Evolutionary conservation across 23 red algal species (phyloP).

Genomic region (Gracilaria domingensis): DNA sequence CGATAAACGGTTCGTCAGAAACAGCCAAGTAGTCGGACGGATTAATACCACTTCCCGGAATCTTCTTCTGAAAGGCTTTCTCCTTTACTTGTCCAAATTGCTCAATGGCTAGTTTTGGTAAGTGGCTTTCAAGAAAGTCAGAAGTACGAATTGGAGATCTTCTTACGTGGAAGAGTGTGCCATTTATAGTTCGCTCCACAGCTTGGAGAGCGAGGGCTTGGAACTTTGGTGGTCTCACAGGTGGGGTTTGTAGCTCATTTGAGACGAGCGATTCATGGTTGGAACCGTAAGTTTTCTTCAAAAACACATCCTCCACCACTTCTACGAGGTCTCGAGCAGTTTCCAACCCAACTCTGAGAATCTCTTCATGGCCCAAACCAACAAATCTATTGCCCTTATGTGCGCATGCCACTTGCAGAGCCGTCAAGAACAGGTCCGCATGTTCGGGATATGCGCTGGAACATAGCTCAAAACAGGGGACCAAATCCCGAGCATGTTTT

Average conservation of each 20-base stretch:
- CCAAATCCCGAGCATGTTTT: constrained; percentile 53
- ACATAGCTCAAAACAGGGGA: constrained; percentile 41
- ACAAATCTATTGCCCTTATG: constrained; percentile 33
- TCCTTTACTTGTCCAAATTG: neutral
- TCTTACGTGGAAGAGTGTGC: neutral
- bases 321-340: constrained; percentile 41
- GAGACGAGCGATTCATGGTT: neutral
- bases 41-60: neutral
- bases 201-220: neutral
- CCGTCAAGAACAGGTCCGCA: neutral
- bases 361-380: neutral
- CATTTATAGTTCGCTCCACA: neutral
- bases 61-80: neutral
- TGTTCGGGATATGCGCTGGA: constrained; percentile 33
- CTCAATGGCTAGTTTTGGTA: neutral
- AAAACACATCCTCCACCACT: constrained; percentile 51
- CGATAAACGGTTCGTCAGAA: constrained; percentile 12
- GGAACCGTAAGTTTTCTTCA: neutral
- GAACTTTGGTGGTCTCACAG: neutral
- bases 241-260: neutral
- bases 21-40: neutral
- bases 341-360: constrained; percentile 36
- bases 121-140: neutral
- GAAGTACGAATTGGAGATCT: neutral
- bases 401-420: constrained; percentile 57